Percentiles rank a stretch among this genome's conserved stretches.
phyloP scores from a whole-genome alignment of 176 grass and related monocot species.

The Oryza brachyantha region DNA sequence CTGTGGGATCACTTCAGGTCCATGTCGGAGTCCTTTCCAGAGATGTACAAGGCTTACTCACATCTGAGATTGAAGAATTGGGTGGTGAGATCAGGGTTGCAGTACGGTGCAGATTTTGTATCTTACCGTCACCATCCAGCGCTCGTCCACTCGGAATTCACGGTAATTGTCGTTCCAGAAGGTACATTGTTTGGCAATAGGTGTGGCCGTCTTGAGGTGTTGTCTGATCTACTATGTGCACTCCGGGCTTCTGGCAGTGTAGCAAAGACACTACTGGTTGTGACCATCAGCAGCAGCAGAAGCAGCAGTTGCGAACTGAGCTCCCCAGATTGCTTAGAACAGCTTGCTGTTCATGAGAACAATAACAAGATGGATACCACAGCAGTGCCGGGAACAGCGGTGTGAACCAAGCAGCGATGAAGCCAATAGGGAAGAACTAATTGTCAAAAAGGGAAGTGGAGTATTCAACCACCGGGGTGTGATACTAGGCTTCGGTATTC shows the following conservation, averaged over 20 bases:
- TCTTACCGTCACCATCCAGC: conserved; percentile 77
- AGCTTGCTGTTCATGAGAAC: conserved; percentile 48
- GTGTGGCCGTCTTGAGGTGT: conserved; percentile 35
- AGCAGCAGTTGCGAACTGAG: not conserved
- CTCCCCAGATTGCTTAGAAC: conserved; percentile 43
- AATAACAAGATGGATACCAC: conserved; percentile 52
- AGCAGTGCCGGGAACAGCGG: conserved; percentile 44
- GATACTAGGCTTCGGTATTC: conserved; percentile 17
- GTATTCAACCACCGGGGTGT: conserved; percentile 20
- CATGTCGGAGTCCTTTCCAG: conserved; percentile 32
- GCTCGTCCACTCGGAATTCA: conserved; percentile 72
- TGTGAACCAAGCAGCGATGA: not conserved
- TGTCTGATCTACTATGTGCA: conserved; percentile 56
- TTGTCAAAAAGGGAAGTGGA: not conserved
- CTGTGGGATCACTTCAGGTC: conserved; percentile 50
- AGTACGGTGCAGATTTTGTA: conserved; percentile 65
- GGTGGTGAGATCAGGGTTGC: conserved; percentile 50
- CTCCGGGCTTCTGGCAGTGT: conserved; percentile 59
- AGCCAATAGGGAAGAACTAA: not conserved
- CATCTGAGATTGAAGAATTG: conserved; percentile 72
- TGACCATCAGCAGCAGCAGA: conserved; percentile 28
- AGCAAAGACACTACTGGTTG: conserved; percentile 64
- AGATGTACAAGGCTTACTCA: conserved; percentile 59
- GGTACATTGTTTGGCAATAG: not conserved
- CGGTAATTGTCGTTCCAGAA: conserved; percentile 53